Evolutionary conservation across 169 alveolate species (phyloP), one percentile per base, ranked within the genome.

Genomic region (Plasmodium yoelii): DNA sequence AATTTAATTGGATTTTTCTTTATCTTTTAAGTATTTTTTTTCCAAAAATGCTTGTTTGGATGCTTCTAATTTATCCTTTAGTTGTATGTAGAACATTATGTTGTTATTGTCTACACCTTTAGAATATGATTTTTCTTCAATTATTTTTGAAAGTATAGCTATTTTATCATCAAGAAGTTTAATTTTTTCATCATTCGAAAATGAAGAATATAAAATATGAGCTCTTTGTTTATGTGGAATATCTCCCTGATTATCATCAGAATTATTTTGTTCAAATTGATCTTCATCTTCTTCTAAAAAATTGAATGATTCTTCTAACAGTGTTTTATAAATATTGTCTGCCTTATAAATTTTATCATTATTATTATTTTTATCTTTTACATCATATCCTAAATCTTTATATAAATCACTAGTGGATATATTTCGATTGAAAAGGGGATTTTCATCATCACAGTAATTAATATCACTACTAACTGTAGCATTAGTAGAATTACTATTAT

Each of bases 1-100:
- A 18, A 28, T 22, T 19, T 53, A 56, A 28, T 71, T 44, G 1
- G 3, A 34, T 26, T 75, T 75, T 42, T 18, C 51, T 9, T 65
- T 44, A 57, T 80, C 57, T 47, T 80, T 28, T 70, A 80, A 55
- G 57, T 80, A 65, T 18, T 15, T 53, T 70, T 57, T 80, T 55
- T 80, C 97, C 74, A 92, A 75, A 73, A 80, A 94, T 15, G 97
- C 96, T n/a, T 92, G 90, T 19, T 94, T 95, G 1, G 97, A 95
- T 0, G 97, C 97, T 64, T 95, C 96, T 47, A 95, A 92, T 68
- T 95, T 94, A 80, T 95, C 97, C 60, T 95, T 87, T 12, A 95
- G 88, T 90, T 95, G 97, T 55, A 95, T 74, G 55, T 93, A 94
- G 74, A 95, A 70, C 74, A 88, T 70, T 18, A 80, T 65, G 34